These are phyloP conservation scores for Pichia californica DNA, from an alignment of 805 yeast genomes.

Conservation along the genomic window DNA sequence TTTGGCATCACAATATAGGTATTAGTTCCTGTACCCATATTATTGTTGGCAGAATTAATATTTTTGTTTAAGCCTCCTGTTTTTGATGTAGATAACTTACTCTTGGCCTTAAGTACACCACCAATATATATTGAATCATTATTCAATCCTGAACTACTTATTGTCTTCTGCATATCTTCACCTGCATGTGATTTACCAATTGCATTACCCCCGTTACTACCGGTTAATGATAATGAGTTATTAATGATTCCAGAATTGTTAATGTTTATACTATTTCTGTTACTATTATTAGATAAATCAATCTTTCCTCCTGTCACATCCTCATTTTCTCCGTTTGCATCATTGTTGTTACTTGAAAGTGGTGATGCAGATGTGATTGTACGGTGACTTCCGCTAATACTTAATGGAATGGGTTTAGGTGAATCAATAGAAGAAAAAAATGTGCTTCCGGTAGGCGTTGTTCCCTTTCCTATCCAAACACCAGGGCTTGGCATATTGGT, in stretches of 20 bases:
- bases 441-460: conserved; percentile 17
- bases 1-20: conserved; percentile 11
- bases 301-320: not conserved
- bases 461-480: conserved; percentile 13
- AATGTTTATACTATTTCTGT: conserved; percentile 7
- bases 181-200: too few species aligned
- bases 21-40: not conserved
- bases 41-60: too few species aligned
- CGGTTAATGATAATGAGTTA: too few species aligned
- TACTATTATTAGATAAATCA: not conserved
- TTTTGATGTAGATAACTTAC: too few species aligned
- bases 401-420: not conserved
- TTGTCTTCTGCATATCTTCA: too few species aligned
- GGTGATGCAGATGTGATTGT: not conserved
- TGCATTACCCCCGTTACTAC: too few species aligned
- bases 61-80: too few species aligned
- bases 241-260: not conserved
- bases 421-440: conserved; percentile 21
- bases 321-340: too few species aligned
- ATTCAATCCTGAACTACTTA: too few species aligned
- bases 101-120: too few species aligned
- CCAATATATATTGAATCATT: too few species aligned
- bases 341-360: not conserved
- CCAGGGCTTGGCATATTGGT: not conserved
- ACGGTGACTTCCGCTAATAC: not conserved